phyloP scores from a whole-genome alignment of 768 basidiomycete genomes.

The Podaxis sp. region DNA sequence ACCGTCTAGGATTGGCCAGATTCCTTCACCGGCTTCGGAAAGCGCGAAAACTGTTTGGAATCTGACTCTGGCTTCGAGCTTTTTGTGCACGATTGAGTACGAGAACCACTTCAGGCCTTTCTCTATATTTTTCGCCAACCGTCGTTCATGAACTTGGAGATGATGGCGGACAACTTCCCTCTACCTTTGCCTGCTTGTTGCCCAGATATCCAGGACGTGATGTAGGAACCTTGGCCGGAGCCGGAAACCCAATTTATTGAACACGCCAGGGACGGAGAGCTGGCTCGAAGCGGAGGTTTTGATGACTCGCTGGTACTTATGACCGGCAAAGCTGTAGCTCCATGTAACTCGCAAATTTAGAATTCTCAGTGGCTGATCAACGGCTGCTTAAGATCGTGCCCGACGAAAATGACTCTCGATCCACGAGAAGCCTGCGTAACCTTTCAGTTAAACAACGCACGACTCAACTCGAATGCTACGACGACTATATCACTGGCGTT shows the following conservation, averaged over 20 bases:
- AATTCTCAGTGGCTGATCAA: too few relatives aligned
- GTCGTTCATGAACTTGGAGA: background rate
- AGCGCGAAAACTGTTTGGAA: background rate
- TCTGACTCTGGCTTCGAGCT: background rate
- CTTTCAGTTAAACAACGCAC: too few relatives aligned
- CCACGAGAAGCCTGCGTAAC: too few relatives aligned
- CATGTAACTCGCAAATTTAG: background rate
- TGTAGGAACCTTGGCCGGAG: background rate
- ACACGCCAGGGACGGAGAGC: background rate
- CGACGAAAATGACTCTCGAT: too few relatives aligned
- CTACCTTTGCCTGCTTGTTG: background rate
- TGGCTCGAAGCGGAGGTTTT: background rate
- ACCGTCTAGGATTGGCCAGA: too few relatives aligned
- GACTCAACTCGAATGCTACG: too few relatives aligned
- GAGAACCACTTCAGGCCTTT: background rate
- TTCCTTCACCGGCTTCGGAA: too few relatives aligned
- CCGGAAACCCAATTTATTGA: background rate
- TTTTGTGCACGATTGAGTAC: background rate
- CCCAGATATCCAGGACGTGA: background rate
- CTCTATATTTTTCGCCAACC: background rate
- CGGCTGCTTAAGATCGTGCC: too few relatives aligned
- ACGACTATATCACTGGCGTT: too few relatives aligned
- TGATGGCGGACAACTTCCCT: background rate
- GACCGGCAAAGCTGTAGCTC: background rate
- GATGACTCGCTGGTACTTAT: too few relatives aligned